Evolutionary conservation across 306 rosid species (phyloP).

Genomic region (Vigna unguiculata): DNA sequence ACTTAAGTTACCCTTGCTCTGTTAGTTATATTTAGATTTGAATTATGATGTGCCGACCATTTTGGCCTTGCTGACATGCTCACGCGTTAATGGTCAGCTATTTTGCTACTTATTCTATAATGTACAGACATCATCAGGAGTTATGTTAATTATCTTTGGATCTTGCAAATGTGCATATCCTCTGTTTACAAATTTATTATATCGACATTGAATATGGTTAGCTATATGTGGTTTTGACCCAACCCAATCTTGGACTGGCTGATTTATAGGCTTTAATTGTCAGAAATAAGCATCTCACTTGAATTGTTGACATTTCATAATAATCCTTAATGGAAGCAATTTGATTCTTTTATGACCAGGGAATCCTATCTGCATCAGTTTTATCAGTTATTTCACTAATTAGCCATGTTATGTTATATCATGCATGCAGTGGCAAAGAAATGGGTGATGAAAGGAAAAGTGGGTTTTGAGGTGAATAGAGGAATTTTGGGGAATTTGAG

Average conservation of each 20-base stretch:
- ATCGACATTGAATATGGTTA: too few relatives aligned
- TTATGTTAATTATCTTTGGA: not conserved
- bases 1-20: too few relatives aligned
- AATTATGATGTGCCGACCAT: slow-evolving; percentile 16
- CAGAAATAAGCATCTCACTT: slow-evolving; percentile 13
- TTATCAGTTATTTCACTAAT: slow-evolving; percentile 89
- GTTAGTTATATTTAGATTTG: slow-evolving; percentile 4
- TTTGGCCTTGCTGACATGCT: slow-evolving; percentile 17
- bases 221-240: not conserved
- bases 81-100: not conserved
- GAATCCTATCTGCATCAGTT: slow-evolving; percentile 87
- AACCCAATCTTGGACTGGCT: slow-evolving; percentile 21
- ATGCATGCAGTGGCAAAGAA: too few relatives aligned
- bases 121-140: too few relatives aligned
- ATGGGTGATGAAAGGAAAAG: too few relatives aligned
- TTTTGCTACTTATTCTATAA: too few relatives aligned
- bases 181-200: too few relatives aligned
- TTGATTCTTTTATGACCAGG: slow-evolving; percentile 62
- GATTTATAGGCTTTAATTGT: slow-evolving; percentile 25
- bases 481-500: too few relatives aligned
- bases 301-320: slow-evolving; percentile 33
- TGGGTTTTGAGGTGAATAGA: too few relatives aligned
- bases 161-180: slow-evolving; percentile 33
- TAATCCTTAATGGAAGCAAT: slow-evolving; percentile 26
- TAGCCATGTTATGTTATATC: too few relatives aligned